These are phyloP conservation scores for Oryza coarctata DNA, from an alignment of 176 grass and related monocot species.

Conservation along the genomic window DNA sequence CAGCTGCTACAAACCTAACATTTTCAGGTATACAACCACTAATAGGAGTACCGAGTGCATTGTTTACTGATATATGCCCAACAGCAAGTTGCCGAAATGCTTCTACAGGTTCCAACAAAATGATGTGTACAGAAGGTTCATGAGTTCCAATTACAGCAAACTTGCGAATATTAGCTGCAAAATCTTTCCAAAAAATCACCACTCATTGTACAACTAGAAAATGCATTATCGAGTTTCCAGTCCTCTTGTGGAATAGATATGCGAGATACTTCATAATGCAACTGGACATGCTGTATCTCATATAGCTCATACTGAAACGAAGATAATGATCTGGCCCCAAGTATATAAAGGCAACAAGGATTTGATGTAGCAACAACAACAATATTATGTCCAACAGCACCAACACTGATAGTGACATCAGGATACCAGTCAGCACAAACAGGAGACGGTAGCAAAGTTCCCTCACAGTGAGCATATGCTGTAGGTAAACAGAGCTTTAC, in stretches of 20 bases:
- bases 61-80: constrained; percentile 74
- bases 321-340: constrained; percentile 64
- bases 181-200: constrained; percentile 25
- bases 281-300: constrained; percentile 64
- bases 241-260: constrained; percentile 72
- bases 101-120: constrained; percentile 71
- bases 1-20: constrained; percentile 81
- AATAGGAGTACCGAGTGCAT: constrained; percentile 74
- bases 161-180: constrained; percentile 46
- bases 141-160: constrained; percentile 93
- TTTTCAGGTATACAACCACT: constrained; percentile 96
- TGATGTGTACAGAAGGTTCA: constrained; percentile 91
- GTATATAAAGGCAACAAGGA: constrained; percentile 81
- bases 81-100: constrained; percentile 54
- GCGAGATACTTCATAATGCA: constrained; percentile 85
- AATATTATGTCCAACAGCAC: constrained; percentile 77
- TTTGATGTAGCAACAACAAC: constrained; percentile 90
- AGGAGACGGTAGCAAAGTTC: constrained; percentile 59
- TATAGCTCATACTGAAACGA: constrained; percentile 72
- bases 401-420: constrained; percentile 81
- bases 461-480: constrained; percentile 69
- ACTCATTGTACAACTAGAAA: constrained; percentile 33
- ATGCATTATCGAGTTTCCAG: constrained; percentile 22
- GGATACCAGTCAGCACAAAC: constrained; percentile 74
- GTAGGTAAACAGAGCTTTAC: constrained; percentile 94